phyloP scores from a whole-genome alignment of 306 rosid species.

The Acacia confusa region DNA sequence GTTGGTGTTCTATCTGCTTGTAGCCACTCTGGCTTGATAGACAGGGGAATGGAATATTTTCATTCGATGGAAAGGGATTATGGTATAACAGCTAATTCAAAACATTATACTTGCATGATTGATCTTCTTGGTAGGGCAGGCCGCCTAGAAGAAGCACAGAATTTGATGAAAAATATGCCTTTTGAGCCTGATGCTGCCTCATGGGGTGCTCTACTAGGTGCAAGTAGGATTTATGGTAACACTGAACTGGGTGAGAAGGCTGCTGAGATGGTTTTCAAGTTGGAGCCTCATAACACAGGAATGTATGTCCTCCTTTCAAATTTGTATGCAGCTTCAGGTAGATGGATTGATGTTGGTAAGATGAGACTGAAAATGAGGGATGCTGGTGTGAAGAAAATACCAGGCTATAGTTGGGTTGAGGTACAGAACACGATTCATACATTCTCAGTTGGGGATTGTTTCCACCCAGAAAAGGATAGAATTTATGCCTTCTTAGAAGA shows the following conservation, averaged over 20 bases:
- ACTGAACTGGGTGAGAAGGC: conserved; percentile 79
- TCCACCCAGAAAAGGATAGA: conserved; percentile 63
- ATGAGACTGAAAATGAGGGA: conserved; percentile 79
- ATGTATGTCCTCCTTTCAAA: conserved; percentile 91
- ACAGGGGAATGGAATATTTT: conserved; percentile 65
- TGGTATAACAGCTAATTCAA: conserved; percentile 56
- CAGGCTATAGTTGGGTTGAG: conserved; percentile 92
- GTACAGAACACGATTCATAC: conserved; percentile 71
- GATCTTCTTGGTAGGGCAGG: conserved; percentile 94
- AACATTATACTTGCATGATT: conserved; percentile 79
- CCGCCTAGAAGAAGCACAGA: conserved; percentile 67
- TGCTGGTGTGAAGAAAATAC: conserved; percentile 71
- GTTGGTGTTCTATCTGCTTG: conserved; percentile 85
- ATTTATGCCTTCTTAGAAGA: conserved; percentile 77
- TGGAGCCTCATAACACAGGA: conserved; percentile 85
- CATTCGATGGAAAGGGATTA: conserved; percentile 63
- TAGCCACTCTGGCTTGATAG: conserved; percentile 72
- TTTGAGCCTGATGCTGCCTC: conserved; percentile 76
- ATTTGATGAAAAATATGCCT: conserved; percentile 72
- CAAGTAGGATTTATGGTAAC: conserved; percentile 80
- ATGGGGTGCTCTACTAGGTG: conserved; percentile 88
- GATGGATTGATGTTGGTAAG: conserved; percentile 76
- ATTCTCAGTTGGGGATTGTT: conserved; percentile 69
- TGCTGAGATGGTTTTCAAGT: conserved; percentile 71
- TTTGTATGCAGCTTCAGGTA: conserved; percentile 84